Conservation (phyloP, 108 stramenopile species). For the Chaetoceros muelleri region DNA sequence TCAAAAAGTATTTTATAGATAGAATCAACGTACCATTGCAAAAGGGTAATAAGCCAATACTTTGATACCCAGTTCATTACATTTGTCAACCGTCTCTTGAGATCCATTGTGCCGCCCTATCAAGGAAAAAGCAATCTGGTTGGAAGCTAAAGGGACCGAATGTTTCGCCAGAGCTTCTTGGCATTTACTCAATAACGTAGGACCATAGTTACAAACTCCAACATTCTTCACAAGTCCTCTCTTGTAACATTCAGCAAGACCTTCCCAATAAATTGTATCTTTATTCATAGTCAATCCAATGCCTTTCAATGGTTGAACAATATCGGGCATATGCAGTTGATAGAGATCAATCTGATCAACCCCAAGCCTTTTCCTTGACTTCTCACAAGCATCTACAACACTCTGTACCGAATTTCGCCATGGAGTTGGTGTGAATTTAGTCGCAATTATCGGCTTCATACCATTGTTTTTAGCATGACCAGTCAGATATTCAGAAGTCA, state of each 20-base stretch:
- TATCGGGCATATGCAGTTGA: constrained; percentile 66
- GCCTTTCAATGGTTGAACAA: constrained; percentile 36
- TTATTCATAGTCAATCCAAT: constrained; percentile 17
- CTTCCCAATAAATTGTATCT: constrained; percentile 53
- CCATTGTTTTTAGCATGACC: constrained; percentile 3
- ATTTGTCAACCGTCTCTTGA: constrained; percentile 32
- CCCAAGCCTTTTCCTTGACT: constrained; percentile 43
- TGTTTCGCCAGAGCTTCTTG: constrained; percentile 30
- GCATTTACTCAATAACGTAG: constrained; percentile 31
- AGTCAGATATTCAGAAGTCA: constrained; percentile 3
- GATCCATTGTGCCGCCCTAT: constrained; percentile 48
- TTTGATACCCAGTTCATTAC: constrained; percentile 43
- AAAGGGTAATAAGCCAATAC: constrained; percentile 57
- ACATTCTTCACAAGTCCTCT: constrained; percentile 51
- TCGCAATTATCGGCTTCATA: constrained; percentile 30
- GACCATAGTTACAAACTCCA: constrained; percentile 61
- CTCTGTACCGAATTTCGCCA: constrained; percentile 41
- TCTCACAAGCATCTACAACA: constrained; percentile 50
- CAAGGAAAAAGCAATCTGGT: constrained; percentile 58
- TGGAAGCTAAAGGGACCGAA: constrained; percentile 48
- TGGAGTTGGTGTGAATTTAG: constrained; percentile 57
- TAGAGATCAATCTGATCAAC: constrained; percentile 58
- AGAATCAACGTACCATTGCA: no score
- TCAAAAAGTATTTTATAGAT: no score
- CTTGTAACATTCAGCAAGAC: constrained; percentile 47